A percentile compares a stretch with the other conserved stretches of the same genome.
These are phyloP conservation scores for Dionaea muscipula DNA, from an alignment of 179 eudicot species.

Conservation along the genomic window DNA sequence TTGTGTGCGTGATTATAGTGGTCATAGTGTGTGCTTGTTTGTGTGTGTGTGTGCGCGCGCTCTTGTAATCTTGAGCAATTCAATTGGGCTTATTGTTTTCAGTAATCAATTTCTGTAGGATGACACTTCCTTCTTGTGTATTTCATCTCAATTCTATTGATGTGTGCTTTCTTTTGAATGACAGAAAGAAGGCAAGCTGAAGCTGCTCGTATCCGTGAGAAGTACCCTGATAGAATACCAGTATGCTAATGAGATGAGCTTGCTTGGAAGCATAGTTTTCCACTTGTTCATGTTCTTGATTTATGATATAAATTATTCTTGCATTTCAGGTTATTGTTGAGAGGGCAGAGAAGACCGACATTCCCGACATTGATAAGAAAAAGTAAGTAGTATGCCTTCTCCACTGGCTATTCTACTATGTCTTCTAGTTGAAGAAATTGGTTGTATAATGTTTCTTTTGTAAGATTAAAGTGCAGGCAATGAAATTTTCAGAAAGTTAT, in stretches of 20 bases:
- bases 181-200: constrained; percentile 17
- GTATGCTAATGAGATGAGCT: neutral
- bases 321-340: constrained; percentile 17
- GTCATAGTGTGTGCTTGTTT: too few species aligned
- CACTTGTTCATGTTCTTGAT: neutral
- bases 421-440: neutral
- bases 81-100: too few species aligned
- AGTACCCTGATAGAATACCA: constrained; percentile 15
- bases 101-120: neutral
- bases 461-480: neutral
- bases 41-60: too few species aligned
- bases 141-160: neutral
- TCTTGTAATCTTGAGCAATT: too few species aligned
- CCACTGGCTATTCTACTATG: neutral
- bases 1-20: too few species aligned
- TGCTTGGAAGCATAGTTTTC: neutral
- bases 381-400: constrained; percentile 10
- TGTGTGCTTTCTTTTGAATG: neutral
- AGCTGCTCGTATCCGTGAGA: constrained; percentile 16
- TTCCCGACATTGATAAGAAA: constrained; percentile 19
- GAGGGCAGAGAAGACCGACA: constrained; percentile 18
- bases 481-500: too few species aligned
- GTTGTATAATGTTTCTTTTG: neutral
- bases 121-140: neutral
- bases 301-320: neutral